These are phyloP conservation scores for Xylaria sp. DNA, from an alignment of 2,329 filamentous ascomycete species.

Conservation along the genomic window DNA sequence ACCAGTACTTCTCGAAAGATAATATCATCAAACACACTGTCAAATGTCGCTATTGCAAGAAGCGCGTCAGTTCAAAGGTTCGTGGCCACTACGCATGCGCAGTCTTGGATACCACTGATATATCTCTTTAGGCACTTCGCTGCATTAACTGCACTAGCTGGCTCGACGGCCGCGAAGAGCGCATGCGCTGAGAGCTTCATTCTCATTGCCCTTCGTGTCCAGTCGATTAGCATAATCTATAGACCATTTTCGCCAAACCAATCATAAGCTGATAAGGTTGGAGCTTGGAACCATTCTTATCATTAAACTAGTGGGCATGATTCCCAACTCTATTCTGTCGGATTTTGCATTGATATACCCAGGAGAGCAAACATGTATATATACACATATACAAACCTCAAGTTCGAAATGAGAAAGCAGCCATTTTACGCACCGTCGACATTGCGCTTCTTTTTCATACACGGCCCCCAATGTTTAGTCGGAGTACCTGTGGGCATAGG, in stretches of 20 bases:
- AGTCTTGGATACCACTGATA: conserved; percentile 7
- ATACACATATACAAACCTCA: conserved; percentile 12
- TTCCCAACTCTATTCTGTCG: conserved; percentile 7
- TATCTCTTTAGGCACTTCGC: conserved; percentile 53
- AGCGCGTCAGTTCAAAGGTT: conserved; percentile 46
- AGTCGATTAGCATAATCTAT: neutral
- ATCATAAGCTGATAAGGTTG: neutral
- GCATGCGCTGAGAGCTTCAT: conserved; percentile 41
- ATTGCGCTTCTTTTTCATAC: conserved; percentile 43
- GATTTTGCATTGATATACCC: conserved; percentile 30
- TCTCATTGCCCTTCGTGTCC: neutral
- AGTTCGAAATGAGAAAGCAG: neutral
- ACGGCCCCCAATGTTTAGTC: conserved; percentile 40
- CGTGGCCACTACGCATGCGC: conserved; percentile 8
- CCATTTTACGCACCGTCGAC: conserved; percentile 5
- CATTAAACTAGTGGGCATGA: conserved; percentile 14
- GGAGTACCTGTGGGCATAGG: conserved; percentile 33
- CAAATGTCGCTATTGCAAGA: conserved; percentile 74
- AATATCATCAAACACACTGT: conserved; percentile 77
- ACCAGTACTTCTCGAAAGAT: conserved; percentile 70
- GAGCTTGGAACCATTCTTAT: conserved; percentile 4
- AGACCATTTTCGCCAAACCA: neutral
- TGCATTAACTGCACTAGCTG: conserved; percentile 69
- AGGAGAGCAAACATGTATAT: conserved; percentile 15
- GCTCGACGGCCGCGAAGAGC: conserved; percentile 66